Evolutionary conservation across 305 asterid species (phyloP).

Genomic region (Plantago rigida): DNA sequence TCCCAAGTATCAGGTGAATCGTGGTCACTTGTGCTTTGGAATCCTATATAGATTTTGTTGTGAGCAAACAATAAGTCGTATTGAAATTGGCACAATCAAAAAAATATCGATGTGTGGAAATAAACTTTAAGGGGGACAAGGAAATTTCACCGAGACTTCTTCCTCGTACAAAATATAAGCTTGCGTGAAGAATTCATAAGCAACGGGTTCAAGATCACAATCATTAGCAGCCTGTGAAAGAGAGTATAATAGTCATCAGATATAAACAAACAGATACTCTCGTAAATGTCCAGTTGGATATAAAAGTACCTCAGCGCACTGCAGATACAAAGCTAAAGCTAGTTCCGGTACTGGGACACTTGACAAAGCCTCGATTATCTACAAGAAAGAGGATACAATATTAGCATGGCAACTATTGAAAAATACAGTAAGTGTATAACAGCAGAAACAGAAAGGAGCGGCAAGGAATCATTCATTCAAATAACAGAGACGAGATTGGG

Average conservation of each 20-base stretch:
- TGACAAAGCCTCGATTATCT: conserved; percentile 78
- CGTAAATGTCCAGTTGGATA: conserved; percentile 13
- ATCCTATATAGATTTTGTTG: conserved; percentile 50
- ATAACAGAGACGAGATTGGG: conserved; percentile 5
- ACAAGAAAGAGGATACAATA: conserved; percentile 29
- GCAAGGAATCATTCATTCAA: conserved; percentile 11
- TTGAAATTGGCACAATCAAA: too few relatives aligned
- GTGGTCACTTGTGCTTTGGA: conserved; percentile 91
- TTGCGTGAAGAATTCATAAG: conserved; percentile 96
- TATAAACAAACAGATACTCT: conserved; percentile 19
- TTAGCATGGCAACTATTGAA: conserved; percentile 10
- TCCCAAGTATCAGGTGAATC: conserved; percentile 82
- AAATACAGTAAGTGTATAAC: conserved; percentile 7
- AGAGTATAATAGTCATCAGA: conserved; percentile 16
- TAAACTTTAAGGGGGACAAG: background rate
- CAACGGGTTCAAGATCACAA: conserved; percentile 92
- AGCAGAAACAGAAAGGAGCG: conserved; percentile 14
- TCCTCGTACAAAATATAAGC: conserved; percentile 94
- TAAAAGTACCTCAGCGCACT: conserved; percentile 89
- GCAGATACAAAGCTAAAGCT: conserved; percentile 72
- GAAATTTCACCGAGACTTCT: conserved; percentile 70
- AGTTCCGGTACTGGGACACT: conserved; percentile 81
- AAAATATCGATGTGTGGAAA: too few relatives aligned
- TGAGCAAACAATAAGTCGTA: conserved; percentile 10
- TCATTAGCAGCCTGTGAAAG: conserved; percentile 86